Evolutionary conservation across 768 basidiomycete species (phyloP).

Genomic region (Amylocystis lapponica): DNA sequence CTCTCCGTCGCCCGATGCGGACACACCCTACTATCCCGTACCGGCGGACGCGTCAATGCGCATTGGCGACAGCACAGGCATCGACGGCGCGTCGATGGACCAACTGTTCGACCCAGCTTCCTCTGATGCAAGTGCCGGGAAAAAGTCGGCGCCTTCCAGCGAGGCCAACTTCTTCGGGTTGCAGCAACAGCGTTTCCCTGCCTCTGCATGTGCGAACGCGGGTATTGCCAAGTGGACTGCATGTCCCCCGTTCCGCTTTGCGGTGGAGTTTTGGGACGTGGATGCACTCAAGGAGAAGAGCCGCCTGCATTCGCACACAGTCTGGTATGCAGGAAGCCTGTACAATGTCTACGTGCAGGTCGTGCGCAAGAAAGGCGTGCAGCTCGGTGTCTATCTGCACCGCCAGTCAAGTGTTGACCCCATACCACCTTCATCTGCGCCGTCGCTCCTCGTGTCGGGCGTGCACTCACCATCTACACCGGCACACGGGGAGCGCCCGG

Average conservation of each 20-base stretch:
- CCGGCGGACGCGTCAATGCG: slow-evolving; percentile 65
- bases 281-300: slow-evolving; percentile 80
- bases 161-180: slow-evolving; percentile 66
- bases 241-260: slow-evolving; percentile 79
- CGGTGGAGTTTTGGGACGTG: slow-evolving; percentile 88
- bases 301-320: slow-evolving; percentile 74
- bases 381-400: slow-evolving; percentile 87
- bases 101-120: slow-evolving; percentile 49
- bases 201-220: slow-evolving; percentile 38
- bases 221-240: slow-evolving; percentile 54
- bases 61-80: slow-evolving; percentile 62
- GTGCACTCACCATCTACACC: no score
- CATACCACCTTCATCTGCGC: slow-evolving; percentile 66
- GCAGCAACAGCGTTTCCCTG: slow-evolving; percentile 37
- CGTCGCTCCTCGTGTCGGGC: slow-evolving; percentile 18
- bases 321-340: slow-evolving; percentile 86
- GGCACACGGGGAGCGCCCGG: slow-evolving; percentile 3
- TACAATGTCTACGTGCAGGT: slow-evolving; percentile 90
- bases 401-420: slow-evolving; percentile 78
- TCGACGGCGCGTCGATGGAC: slow-evolving; percentile 57
- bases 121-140: not conserved
- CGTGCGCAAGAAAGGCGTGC: slow-evolving; percentile 73
- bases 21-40: slow-evolving; percentile 55
- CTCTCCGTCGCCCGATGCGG: slow-evolving; percentile 16
- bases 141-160: slow-evolving; percentile 22